Percentiles rank a stretch among this genome's conserved stretches.
These are phyloP conservation scores for Blastobotrys niveus DNA, from an alignment of 1,139 yeast species.

Conservation along the genomic window DNA sequence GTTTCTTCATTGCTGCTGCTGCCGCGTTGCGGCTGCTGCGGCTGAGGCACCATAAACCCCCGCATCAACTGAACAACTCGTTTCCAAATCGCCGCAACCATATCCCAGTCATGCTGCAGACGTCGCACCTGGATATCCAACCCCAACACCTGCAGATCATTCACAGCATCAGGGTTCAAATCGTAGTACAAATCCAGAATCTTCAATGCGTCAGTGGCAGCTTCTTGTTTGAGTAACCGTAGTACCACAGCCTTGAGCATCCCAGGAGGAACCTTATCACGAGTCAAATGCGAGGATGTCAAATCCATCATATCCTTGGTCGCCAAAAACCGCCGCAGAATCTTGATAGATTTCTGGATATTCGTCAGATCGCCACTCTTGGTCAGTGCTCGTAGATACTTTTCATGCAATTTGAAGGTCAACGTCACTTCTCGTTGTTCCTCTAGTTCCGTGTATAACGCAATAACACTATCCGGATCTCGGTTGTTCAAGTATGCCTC, in stretches of 20 bases:
- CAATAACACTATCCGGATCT: neutral
- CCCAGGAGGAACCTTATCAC: constrained; percentile 24
- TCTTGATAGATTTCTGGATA: neutral
- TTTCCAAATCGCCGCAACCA: constrained; percentile 10
- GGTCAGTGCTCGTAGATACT: constrained; percentile 19
- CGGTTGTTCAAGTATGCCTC: constrained; percentile 17
- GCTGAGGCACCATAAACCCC: neutral
- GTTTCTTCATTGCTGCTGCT: neutral
- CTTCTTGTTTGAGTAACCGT: constrained; percentile 12
- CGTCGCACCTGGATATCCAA: constrained; percentile 10
- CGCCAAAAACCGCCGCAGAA: constrained; percentile 5
- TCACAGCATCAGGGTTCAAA: constrained; percentile 2
- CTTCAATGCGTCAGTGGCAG: constrained; percentile 5
- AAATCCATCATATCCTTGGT: constrained; percentile 22
- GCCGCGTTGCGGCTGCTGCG: neutral
- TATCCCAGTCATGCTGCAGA: constrained; percentile 7
- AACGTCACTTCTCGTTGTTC: constrained; percentile 21
- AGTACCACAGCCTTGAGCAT: constrained; percentile 21
- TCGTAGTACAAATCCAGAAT: constrained; percentile 6
- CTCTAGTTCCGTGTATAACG: constrained; percentile 20
- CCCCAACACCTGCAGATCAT: constrained; percentile 7
- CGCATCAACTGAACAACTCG: neutral
- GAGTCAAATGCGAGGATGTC: constrained; percentile 24
- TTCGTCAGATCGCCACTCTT: constrained; percentile 5
- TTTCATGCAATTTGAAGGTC: constrained; percentile 23